A percentile compares a stretch with the other conserved stretches of the same genome.
Conservation (phyloP, 345 rosid species). For the Lepidium sativum region DNA sequence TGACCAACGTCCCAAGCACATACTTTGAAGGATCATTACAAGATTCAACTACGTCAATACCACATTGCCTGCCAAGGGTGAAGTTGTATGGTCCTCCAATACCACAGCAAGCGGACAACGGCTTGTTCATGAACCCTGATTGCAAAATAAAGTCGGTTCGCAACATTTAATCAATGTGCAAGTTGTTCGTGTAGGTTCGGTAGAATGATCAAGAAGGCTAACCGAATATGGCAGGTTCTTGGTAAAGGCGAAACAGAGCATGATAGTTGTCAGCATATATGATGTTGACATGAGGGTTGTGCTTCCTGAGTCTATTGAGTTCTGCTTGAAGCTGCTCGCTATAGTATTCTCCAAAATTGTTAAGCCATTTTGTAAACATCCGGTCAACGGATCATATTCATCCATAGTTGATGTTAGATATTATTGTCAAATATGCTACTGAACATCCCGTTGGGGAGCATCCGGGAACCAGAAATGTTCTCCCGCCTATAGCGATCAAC, state of each 20-base stretch:
- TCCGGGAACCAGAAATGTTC: slow-evolving; percentile 42
- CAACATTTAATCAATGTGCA: neutral
- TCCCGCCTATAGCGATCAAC: slow-evolving; percentile 38
- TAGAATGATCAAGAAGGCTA: neutral
- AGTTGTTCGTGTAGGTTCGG: neutral
- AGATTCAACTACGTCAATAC: neutral
- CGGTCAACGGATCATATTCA: slow-evolving; percentile 34
- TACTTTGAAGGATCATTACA: slow-evolving; percentile 32
- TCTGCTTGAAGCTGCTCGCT: slow-evolving; percentile 26
- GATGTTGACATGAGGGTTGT: slow-evolving; percentile 33
- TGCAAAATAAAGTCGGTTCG: neutral
- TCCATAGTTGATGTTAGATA: slow-evolving; percentile 19
- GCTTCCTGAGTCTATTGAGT: slow-evolving; percentile 8
- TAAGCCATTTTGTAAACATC: slow-evolving; percentile 44
- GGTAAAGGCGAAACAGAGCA: neutral
- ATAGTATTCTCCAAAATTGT: slow-evolving; percentile 33
- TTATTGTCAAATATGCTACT: slow-evolving; percentile 13
- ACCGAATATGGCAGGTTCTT: slow-evolving; percentile 34
- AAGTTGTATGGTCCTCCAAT: slow-evolving; percentile 33
- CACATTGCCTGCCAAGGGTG: slow-evolving; percentile 7
- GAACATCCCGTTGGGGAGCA: slow-evolving; percentile 36
- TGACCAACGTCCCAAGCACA: slow-evolving; percentile 42
- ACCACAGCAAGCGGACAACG: slow-evolving; percentile 35
- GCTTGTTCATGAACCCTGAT: slow-evolving; percentile 23
- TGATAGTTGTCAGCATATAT: slow-evolving; percentile 40